Evolutionary conservation across 1,139 yeast genomes (phyloP).

Genomic region (Arxiozyma bovina): DNA sequence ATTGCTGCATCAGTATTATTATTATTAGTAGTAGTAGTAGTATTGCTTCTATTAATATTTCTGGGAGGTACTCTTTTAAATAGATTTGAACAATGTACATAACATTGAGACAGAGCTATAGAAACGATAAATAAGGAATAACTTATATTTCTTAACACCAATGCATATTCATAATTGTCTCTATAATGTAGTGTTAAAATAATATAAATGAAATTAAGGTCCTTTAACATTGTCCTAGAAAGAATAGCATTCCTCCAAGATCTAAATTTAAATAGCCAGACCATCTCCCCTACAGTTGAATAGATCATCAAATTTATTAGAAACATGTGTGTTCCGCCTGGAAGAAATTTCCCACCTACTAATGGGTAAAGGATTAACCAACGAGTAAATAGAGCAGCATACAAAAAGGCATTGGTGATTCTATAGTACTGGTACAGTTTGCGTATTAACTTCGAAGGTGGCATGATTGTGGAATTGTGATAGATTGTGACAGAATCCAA

Average conservation of each 20-base stretch:
- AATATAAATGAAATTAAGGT: slow-evolving; percentile 42
- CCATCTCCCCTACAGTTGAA: slow-evolving; percentile 18
- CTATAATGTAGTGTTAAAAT: slow-evolving; percentile 37
- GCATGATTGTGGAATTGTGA: not conserved
- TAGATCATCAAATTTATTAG: slow-evolving; percentile 33
- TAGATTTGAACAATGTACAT: slow-evolving; percentile 23
- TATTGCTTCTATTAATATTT: slow-evolving; percentile 7
- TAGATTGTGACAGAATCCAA: not conserved
- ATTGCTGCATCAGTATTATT: not conserved
- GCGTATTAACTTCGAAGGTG: not conserved
- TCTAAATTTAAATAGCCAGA: slow-evolving; percentile 23
- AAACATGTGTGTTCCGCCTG: slow-evolving; percentile 64
- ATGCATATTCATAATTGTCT: slow-evolving; percentile 38
- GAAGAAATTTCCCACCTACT: slow-evolving; percentile 52
- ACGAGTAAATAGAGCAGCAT: slow-evolving; percentile 46
- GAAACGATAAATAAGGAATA: slow-evolving; percentile 30
- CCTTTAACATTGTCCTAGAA: slow-evolving; percentile 29
- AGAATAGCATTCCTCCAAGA: slow-evolving; percentile 15
- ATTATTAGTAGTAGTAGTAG: too few species aligned
- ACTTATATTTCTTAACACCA: slow-evolving; percentile 27
- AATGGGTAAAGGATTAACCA: slow-evolving; percentile 47
- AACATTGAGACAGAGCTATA: slow-evolving; percentile 23
- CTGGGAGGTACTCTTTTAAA: slow-evolving; percentile 28
- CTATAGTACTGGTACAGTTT: slow-evolving; percentile 25
- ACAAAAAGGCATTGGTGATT: slow-evolving; percentile 37